These are phyloP conservation scores for Diaporthe sp. DNA, from an alignment of 2,329 filamentous ascomycete species.

Conservation along the genomic window DNA sequence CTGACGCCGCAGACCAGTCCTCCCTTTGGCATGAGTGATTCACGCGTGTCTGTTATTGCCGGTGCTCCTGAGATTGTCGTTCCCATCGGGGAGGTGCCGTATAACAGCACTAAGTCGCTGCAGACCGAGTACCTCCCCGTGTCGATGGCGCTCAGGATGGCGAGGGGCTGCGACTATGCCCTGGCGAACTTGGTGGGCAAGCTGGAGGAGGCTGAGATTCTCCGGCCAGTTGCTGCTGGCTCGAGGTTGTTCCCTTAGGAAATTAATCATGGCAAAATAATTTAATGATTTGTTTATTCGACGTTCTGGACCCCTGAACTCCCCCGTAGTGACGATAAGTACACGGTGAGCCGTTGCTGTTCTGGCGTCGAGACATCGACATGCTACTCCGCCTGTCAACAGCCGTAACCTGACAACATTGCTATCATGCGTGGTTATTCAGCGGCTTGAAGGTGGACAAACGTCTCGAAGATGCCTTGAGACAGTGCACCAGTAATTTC, in stretches of 20 bases:
- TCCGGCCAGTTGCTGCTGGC: constrained; percentile 9
- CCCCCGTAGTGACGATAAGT: too few relatives aligned
- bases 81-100: constrained; percentile 6
- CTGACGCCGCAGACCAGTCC: neutral
- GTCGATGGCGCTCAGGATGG: constrained; percentile 44
- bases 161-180: constrained; percentile 39
- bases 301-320: too few relatives aligned
- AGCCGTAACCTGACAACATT: too few relatives aligned
- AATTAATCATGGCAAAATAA: neutral
- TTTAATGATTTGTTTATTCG: neutral
- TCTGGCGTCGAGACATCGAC: too few relatives aligned
- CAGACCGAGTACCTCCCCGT: constrained; percentile 34
- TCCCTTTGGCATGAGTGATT: constrained; percentile 32
- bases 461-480: too few relatives aligned
- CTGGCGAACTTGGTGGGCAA: constrained; percentile 30
- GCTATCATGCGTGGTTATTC: too few relatives aligned
- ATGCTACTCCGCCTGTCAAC: too few relatives aligned
- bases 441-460: too few relatives aligned
- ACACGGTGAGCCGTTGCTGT: too few relatives aligned
- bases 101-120: constrained; percentile 17
- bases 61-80: constrained; percentile 20
- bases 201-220: constrained; percentile 20
- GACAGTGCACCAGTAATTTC: too few relatives aligned
- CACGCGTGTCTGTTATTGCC: constrained; percentile 13
- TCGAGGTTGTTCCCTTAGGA: neutral